phyloP scores from a whole-genome alignment of 73 alveolate genomes.

The Diophrys appendiculata region DNA sequence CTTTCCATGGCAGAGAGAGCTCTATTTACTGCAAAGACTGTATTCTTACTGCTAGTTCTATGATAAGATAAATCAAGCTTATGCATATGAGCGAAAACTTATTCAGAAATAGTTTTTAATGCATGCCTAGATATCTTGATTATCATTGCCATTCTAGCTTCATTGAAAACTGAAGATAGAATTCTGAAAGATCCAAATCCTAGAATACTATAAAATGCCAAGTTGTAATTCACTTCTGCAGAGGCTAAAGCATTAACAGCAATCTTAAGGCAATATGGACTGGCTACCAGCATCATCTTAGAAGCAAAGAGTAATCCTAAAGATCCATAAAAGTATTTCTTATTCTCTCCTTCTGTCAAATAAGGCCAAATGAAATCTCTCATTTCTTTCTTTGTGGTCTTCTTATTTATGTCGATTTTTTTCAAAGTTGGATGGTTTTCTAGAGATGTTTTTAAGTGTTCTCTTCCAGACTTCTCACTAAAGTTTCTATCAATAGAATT shows the following conservation, averaged over 20 bases:
- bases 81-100: constrained; percentile 58
- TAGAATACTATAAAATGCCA: constrained; percentile 31
- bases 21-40: constrained; percentile 67
- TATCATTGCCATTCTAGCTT: constrained; percentile 40
- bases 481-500: no score
- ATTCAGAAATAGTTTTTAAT: constrained; percentile 36
- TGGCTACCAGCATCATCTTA: constrained; percentile 43
- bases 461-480: not conserved
- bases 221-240: constrained; percentile 7
- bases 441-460: not conserved
- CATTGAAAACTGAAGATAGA: constrained; percentile 48
- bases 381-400: constrained; percentile 23
- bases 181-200: constrained; percentile 57
- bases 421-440: not conserved
- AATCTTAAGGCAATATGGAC: constrained; percentile 60
- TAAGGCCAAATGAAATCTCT: constrained; percentile 43
- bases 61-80: constrained; percentile 65
- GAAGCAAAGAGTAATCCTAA: constrained; percentile 36
- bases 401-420: not conserved
- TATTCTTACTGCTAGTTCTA: constrained; percentile 57
- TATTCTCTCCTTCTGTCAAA: constrained; percentile 29
- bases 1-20: constrained; percentile 64
- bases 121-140: constrained; percentile 50
- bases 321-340: constrained; percentile 18
- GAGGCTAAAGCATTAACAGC: constrained; percentile 67